These are phyloP conservation scores for Aspergillus sp. DNA, from an alignment of 2,329 filamentous ascomycete species.

Conservation along the genomic window DNA sequence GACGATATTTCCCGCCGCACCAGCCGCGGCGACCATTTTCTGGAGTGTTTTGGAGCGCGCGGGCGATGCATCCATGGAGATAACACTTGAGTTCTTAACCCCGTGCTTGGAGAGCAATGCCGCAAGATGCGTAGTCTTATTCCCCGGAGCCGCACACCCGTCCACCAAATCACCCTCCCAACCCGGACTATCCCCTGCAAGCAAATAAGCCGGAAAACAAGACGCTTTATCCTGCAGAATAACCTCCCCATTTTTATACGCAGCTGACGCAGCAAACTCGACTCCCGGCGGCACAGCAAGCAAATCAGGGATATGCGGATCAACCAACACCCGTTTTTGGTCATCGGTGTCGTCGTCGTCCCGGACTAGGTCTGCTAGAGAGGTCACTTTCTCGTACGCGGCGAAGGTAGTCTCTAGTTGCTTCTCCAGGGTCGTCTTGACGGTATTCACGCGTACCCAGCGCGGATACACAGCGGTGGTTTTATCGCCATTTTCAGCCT, in stretches of 20 bases:
- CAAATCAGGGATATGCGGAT: constrained; percentile 74
- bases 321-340: constrained; percentile 54
- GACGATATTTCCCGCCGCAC: constrained; percentile 56
- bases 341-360: constrained; percentile 17
- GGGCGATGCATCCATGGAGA: constrained; percentile 35
- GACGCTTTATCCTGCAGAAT: constrained; percentile 96
- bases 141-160: constrained; percentile 88
- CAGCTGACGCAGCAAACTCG: constrained; percentile 65
- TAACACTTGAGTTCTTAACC: constrained; percentile 44
- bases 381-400: constrained; percentile 51
- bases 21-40: constrained; percentile 77
- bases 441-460: constrained; percentile 82
- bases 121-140: constrained; percentile 92
- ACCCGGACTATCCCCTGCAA: constrained; percentile 51
- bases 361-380: constrained; percentile 52
- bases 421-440: constrained; percentile 63
- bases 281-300: constrained; percentile 66
- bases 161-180: constrained; percentile 70
- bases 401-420: constrained; percentile 71
- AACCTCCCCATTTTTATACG: constrained; percentile 69
- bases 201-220: constrained; percentile 86
- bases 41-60: constrained; percentile 65
- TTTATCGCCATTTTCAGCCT: constrained; percentile 27
- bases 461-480: constrained; percentile 57
- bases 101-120: constrained; percentile 53